Base-by-base conservation (phyloP, 164 flowering plant genomes). In the Berberis thunbergii region DNA sequence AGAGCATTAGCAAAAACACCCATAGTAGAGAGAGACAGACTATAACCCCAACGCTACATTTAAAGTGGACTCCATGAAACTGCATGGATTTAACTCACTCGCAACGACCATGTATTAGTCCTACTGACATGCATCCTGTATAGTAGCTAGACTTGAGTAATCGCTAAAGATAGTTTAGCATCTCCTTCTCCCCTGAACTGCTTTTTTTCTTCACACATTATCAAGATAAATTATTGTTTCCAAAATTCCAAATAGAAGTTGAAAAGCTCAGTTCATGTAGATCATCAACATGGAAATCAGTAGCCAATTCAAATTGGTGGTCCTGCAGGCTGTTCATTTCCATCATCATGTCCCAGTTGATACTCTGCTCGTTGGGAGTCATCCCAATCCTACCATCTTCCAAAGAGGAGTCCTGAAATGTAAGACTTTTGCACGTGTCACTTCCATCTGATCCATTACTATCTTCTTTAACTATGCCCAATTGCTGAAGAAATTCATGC, bases 401-500 rank as follows among this genome's bases (percentile, higher is more conserved):
- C 6, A 54, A 42, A 12, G 76, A 72, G 43, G 72, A 57, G 61
- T 80, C 84, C 12, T 64, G 61, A 43, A 53, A 66, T 3, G 64
- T 45, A 59, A 43, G 59, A 54, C 64, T 72, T 49, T 26, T 69
- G 3, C 62, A 10, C 6, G 54, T 59, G 38, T 73, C 68, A 45
- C 55, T 72, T 48, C 52, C 69, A 9, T 60, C 77, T 46, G 73
- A 58, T 58, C 45, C 76, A 43, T 55, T 67, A 12, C 43, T 42
- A 2, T 83, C 87, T 56, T 75, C 83, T 72, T 87, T 86, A 48
- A 91, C 68, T 43, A 94, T 69, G 1, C 99, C 97, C 49, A 91
- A 61, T 70, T 91, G 96, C 76, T 94, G 87, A 49, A 94, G 93
- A 67, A 94, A 94, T 74, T 91, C 99, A 43, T 79, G 77, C 1